Evolutionary conservation across 768 basidiomycete species (phyloP), one percentile per base, ranked within the genome.

Genomic region (Leucosporidium scottii): DNA sequence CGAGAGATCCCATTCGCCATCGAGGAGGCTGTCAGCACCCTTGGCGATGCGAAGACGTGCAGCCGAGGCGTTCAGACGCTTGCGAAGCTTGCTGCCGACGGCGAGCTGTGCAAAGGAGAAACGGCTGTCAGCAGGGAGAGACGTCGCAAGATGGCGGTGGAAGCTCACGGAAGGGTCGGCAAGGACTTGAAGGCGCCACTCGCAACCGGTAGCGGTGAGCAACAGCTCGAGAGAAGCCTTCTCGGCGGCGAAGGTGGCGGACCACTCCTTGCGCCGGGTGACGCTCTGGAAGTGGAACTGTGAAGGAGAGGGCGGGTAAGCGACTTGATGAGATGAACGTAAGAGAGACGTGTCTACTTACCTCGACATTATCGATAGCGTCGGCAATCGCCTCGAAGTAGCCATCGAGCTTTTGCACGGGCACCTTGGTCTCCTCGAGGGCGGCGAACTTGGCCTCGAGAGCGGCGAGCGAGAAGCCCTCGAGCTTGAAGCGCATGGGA

Each of bases 211-310:
- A 85, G 66, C 85, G 75, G 91, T 85, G 18, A 97, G 82, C 61
- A 84, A 82, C 21, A 96, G 82, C 75, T 93, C 89, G 54, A 93
- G 83, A 3, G 78, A 80, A 15, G 87, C 92, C 4, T 81, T 77
- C 0, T 87, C 80, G 0, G 90, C 89, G 72, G 86, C 85, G 78
- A 89, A 96, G 25, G 86, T 80, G 1, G 84, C 90, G 28, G 84
- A 85, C 93, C 93, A 97, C 39, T 87, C 84, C 68, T 89, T 87
- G 77, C 93, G 91, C 36, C 93, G 87, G 77, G 89, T 91, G 50
- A 89, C 82, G 71, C 89, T 87, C 21, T 87, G 84, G 76, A 93
- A 97, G 50, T 87, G 86, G 59, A 94, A 83, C 60, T 71, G 90
- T 44, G 87, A 23, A 81, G 83, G 82, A 44, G 39, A 6, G 23